Evolutionary conservation across 2,329 filamentous ascomycete species (phyloP), one percentile per base, ranked within the genome.

Genomic region (Tolypocladium cylindrosporum): DNA sequence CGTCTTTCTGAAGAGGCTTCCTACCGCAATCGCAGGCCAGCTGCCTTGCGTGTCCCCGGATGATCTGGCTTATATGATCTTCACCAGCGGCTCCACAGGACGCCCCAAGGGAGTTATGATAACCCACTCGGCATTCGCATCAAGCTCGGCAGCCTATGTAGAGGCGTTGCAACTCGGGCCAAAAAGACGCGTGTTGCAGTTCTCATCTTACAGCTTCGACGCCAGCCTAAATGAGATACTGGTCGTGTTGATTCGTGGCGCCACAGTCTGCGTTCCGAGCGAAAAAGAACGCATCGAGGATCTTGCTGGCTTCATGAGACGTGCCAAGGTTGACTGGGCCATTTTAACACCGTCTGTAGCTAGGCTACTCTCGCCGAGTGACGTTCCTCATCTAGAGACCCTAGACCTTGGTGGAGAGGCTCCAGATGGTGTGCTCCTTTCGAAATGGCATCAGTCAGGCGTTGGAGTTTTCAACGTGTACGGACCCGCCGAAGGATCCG

Each of bases 21-120:
- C 51, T 14, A 27, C 19, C 3, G 36, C 51, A 39, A 13, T 39
- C 10, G 19, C 51, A 53, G 36, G 36, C 34, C 51, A 53, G n/a
- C 51, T 53, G 21, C 51, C 51, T 14, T 9, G 51, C 10, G 51
- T 53, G 36, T 39, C 51, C 14, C 34, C 51, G 2, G 7, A 19
- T 34, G 31, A 53, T 36, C 34, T 71, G 48, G 69, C 75, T 24
- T 76, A 76, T 56, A 79, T 83, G 63, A 81, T 83, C 65, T 84
- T 83, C 65, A 84, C 81, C 37, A 83, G 80, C 3, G 81, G 81
- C 21, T 83, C 79, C 57, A 84, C 81, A 0, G 81, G 81, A 7
- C 75, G 75, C 57, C 81, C 81, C 16, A 84, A 84, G 70, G 81
- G 80, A 24, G 79, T 83, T 14, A 71, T 82, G 34, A 67, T 75